A percentile compares a stretch with the other conserved stretches of the same genome.
Evolutionary conservation across 805 yeast genomes (phyloP).

Genomic region (Zygosaccharomyces gambellarensis): DNA sequence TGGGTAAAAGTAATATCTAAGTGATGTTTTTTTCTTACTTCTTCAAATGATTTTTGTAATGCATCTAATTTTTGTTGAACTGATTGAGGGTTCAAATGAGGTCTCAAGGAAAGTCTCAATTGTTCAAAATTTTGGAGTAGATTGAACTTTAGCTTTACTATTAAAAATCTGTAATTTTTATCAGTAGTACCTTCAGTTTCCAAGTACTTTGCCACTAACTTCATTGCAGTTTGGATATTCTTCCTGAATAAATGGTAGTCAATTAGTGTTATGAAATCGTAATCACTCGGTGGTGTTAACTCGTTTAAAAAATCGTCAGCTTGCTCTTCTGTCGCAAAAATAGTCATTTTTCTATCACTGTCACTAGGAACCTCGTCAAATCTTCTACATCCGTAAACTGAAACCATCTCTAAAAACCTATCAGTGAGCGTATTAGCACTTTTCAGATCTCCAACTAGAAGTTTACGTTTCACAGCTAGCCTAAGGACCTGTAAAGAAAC

Average conservation of each 20-base stretch:
- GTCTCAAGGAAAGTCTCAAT: slow-evolving; percentile 14
- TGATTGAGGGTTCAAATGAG: slow-evolving; percentile 7
- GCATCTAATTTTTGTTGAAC: slow-evolving; percentile 8
- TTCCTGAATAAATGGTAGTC: slow-evolving; percentile 23
- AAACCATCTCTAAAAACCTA: slow-evolving; percentile 27
- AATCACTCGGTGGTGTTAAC: slow-evolving; percentile 23
- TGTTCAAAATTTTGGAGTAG: slow-evolving; percentile 24
- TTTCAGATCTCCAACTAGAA: slow-evolving; percentile 23
- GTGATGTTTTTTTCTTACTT: slow-evolving; percentile 18
- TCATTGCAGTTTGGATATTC: slow-evolving; percentile 12
- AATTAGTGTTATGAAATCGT: slow-evolving; percentile 27
- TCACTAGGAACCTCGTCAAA: neutral
- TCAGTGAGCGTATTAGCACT: slow-evolving; percentile 35
- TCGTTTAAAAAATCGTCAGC: slow-evolving; percentile 31
- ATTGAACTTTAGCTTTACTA: slow-evolving; percentile 26
- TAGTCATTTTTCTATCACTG: slow-evolving; percentile 14
- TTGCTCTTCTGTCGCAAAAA: slow-evolving; percentile 28
- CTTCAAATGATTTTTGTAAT: slow-evolving; percentile 14
- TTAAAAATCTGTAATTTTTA: slow-evolving; percentile 16
- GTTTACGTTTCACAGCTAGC: slow-evolving; percentile 35
- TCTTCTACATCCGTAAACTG: slow-evolving; percentile 24
- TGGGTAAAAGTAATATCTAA: slow-evolving; percentile 14
- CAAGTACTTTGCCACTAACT: slow-evolving; percentile 27
- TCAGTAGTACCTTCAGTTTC: slow-evolving; percentile 14
- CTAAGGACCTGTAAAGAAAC: slow-evolving; percentile 37